phyloP scores from a whole-genome alignment of 2,329 filamentous ascomycete genomes.

The Trichophyton verrucosum region DNA sequence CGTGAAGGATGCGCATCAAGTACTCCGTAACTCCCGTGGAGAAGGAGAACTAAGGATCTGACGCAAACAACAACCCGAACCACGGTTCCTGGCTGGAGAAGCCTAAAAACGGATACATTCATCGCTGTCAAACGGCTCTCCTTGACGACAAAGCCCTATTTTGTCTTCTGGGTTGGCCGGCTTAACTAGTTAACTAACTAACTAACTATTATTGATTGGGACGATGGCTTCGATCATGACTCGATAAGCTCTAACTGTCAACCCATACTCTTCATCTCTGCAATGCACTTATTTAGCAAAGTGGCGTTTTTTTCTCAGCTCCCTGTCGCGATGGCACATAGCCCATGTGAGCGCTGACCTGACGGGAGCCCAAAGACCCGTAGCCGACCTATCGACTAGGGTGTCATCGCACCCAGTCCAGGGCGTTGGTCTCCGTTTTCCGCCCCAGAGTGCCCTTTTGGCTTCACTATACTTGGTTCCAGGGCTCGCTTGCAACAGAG shows the following conservation, averaged over 20 bases:
- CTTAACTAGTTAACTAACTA: background rate
- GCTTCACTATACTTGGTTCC: background rate
- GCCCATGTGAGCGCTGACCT: background rate
- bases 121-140: background rate
- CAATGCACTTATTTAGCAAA: background rate
- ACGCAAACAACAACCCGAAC: background rate
- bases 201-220: background rate
- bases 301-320: background rate
- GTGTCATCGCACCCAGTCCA: background rate
- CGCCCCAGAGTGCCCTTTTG: background rate
- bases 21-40: no score
- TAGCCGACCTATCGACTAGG: background rate
- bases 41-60: background rate
- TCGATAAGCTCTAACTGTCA: background rate
- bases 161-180: background rate
- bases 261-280: background rate
- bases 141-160: background rate
- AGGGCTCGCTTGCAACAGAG: background rate
- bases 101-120: background rate
- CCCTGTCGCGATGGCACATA: background rate
- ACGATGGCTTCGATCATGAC: background rate
- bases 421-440: background rate
- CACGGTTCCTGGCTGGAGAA: background rate
- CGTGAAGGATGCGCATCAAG: background rate
- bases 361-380: background rate